Conservation (phyloP, 2,329 filamentous ascomycete genomes). For the Metarhizium humberi region DNA sequence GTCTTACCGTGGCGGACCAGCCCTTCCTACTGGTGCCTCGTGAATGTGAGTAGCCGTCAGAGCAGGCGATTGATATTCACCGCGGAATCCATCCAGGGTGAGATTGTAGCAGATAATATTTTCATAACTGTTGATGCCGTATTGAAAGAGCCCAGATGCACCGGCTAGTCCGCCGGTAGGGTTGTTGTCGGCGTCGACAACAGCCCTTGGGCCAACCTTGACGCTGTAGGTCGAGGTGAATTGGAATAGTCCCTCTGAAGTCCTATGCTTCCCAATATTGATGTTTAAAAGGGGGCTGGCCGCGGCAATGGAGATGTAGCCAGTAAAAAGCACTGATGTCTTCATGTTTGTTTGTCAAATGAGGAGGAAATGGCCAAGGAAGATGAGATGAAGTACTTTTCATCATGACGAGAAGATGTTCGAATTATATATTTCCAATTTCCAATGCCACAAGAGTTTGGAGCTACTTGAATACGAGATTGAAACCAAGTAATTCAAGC, state of each 20-base stretch:
- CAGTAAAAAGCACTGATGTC: too few relatives aligned
- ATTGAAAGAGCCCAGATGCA: constrained; percentile 38
- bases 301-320: too few relatives aligned
- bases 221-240: constrained; percentile 3
- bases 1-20: constrained; percentile 37
- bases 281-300: too few relatives aligned
- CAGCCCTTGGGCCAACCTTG: background rate
- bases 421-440: too few relatives aligned
- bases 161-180: constrained; percentile 31
- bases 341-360: too few relatives aligned
- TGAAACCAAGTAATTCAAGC: too few relatives aligned
- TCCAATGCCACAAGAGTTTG: too few relatives aligned
- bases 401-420: too few relatives aligned
- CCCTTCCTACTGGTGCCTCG: constrained; percentile 32
- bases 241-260: background rate
- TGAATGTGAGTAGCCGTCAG: constrained; percentile 47
- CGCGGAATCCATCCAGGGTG: constrained; percentile 36
- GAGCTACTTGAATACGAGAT: too few relatives aligned
- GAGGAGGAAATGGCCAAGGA: too few relatives aligned
- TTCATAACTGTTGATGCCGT: constrained; percentile 39
- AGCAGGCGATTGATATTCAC: constrained; percentile 40
- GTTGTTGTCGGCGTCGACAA: background rate
- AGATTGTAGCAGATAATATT: constrained; percentile 41
- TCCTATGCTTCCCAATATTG: too few relatives aligned
- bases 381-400: too few relatives aligned